These are phyloP conservation scores for Fusarium mundagurra DNA, from an alignment of 2,329 filamentous ascomycete genomes.

Conservation along the genomic window DNA sequence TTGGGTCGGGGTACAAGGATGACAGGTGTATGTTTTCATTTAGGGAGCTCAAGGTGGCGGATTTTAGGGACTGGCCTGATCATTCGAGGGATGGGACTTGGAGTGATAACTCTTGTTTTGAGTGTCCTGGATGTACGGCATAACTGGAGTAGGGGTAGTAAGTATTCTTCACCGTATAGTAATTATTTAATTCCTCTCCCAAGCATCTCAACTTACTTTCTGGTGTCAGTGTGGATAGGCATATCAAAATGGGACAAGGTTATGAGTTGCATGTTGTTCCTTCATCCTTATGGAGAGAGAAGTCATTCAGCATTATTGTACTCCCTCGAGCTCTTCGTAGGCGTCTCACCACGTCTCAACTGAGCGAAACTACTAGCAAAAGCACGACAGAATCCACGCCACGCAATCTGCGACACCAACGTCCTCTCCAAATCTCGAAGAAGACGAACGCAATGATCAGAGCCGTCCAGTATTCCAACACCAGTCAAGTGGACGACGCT, in stretches of 20 bases:
- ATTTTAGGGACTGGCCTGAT: slow-evolving; percentile 2
- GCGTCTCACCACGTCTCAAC: background rate
- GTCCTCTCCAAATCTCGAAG: background rate
- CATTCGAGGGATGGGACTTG: background rate
- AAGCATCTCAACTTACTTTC: accelerated
- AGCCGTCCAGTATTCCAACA: background rate
- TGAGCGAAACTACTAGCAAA: background rate
- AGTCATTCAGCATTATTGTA: background rate
- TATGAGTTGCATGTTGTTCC: background rate
- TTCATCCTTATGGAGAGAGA: background rate
- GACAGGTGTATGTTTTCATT: slow-evolving; percentile 8
- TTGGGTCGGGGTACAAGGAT: slow-evolving; percentile 6
- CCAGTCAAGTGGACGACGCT: background rate
- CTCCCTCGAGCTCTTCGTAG: background rate
- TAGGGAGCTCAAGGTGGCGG: background rate
- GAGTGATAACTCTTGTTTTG: slow-evolving; percentile 6
- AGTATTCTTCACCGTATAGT: background rate
- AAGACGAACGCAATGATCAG: background rate
- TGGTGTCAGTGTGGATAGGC: background rate
- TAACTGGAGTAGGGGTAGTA: accelerated
- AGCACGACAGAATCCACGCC: background rate
- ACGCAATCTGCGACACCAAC: background rate
- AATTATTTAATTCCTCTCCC: accelerated
- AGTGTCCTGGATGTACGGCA: background rate
- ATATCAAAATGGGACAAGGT: background rate